Percentiles rank a stretch among this genome's conserved stretches.
Evolutionary conservation across 2,329 filamentous ascomycete genomes (phyloP).

Genomic region (Neurospora sp.): DNA sequence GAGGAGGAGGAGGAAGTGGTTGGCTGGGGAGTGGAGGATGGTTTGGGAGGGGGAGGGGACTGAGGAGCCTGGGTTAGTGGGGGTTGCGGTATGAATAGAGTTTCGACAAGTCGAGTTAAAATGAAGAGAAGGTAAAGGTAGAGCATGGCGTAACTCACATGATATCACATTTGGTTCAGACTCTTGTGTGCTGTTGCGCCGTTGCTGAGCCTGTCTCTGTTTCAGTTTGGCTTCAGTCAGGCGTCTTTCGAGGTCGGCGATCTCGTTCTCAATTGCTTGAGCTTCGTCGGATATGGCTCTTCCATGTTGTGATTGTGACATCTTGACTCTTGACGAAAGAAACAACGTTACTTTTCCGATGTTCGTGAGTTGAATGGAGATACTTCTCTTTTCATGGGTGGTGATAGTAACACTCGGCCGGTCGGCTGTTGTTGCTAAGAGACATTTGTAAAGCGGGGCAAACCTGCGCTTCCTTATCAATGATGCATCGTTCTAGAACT

Average conservation of each 20-base stretch:
- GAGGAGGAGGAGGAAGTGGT: slow-evolving; percentile 66
- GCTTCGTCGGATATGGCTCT: slow-evolving; percentile 6
- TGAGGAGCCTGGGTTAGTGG: slow-evolving; percentile 1
- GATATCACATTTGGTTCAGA: background rate
- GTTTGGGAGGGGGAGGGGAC: slow-evolving; percentile 12
- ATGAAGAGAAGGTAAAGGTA: background rate
- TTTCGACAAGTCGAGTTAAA: background rate
- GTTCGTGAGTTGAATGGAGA: background rate
- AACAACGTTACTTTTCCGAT: background rate
- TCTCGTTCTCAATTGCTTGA: slow-evolving; percentile 37
- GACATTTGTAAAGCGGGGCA: background rate
- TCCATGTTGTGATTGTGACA: background rate
- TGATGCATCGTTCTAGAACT: background rate
- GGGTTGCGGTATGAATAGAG: background rate
- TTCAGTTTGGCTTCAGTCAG: slow-evolving; percentile 37
- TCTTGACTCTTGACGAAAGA: background rate
- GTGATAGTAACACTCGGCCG: background rate
- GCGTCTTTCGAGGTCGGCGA: slow-evolving; percentile 42
- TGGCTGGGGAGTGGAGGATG: slow-evolving; percentile 6
- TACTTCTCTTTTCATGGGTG: background rate
- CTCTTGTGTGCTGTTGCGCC: background rate
- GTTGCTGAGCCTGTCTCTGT: slow-evolving; percentile 4
- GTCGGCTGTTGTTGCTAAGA: background rate
- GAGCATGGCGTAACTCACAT: background rate
- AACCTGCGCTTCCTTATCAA: background rate